Conservation (phyloP, 768 basidiomycete species). For the Brasilioporus rufonigricans region DNA sequence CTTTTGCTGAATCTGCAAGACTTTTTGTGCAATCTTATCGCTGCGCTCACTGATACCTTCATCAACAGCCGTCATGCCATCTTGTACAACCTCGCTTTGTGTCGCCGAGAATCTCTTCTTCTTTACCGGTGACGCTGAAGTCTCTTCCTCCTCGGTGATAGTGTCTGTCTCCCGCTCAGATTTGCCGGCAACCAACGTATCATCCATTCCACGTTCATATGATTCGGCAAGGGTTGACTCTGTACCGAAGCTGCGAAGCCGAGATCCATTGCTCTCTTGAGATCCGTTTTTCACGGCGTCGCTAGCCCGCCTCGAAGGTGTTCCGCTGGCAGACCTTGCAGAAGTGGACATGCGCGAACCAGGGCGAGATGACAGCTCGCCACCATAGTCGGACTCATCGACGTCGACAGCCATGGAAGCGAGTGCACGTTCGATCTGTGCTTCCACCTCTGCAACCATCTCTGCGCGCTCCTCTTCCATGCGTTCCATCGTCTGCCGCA, state of each 20-base stretch:
- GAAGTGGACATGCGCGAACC: slow-evolving; percentile 61
- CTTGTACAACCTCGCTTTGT: slow-evolving; percentile 60
- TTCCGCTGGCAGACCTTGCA: slow-evolving; percentile 42
- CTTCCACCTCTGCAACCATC: slow-evolving; percentile 92
- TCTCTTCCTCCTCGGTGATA: slow-evolving; percentile 57
- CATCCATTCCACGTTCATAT: slow-evolving; percentile 46
- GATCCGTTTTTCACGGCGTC: slow-evolving; percentile 49
- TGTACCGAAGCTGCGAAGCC: slow-evolving; percentile 70
- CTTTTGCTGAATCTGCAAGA: slow-evolving; percentile 88
- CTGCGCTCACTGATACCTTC: slow-evolving; percentile 81
- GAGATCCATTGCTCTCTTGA: slow-evolving; percentile 27
- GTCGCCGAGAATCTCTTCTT: slow-evolving; percentile 82
- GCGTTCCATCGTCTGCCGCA: slow-evolving; percentile 81
- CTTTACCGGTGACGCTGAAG: slow-evolving; percentile 41
- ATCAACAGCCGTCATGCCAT: slow-evolving; percentile 84
- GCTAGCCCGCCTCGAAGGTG: slow-evolving; percentile 59
- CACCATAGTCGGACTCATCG: slow-evolving; percentile 67
- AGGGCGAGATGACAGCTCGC: slow-evolving; percentile 56
- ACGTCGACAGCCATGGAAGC: slow-evolving; percentile 82
- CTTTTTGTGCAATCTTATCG: slow-evolving; percentile 85
- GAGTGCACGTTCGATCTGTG: slow-evolving; percentile 84
- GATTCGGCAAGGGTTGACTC: slow-evolving; percentile 79
- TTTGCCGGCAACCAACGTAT: slow-evolving; percentile 34
- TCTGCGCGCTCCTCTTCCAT: slow-evolving; percentile 87
- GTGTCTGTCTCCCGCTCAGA: slow-evolving; percentile 48